Percentiles rank a stretch among this genome's conserved stretches.
Conservation (phyloP, 495 filamentous ascomycete genomes). For the Penicillium antarcticum region DNA sequence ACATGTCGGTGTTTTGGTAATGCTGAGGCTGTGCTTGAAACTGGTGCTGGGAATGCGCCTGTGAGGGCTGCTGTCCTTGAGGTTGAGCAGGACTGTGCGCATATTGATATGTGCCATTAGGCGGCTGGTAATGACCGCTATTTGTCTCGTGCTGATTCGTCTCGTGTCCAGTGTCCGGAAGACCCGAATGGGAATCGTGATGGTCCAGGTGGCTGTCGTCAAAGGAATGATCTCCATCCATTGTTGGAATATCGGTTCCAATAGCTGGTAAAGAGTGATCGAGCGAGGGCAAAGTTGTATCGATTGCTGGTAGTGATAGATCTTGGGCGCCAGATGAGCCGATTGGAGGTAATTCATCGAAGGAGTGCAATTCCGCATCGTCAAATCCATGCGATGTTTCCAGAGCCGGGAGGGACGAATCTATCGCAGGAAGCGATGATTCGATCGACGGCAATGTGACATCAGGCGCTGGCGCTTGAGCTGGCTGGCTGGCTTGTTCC, state of each 20-base stretch:
- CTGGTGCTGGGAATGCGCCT: slow-evolving; percentile 23
- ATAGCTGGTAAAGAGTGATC: slow-evolving; percentile 39
- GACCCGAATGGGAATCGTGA: slow-evolving; percentile 15
- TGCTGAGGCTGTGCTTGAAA: slow-evolving; percentile 30
- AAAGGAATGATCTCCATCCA: slow-evolving; percentile 24
- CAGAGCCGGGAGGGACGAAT: slow-evolving; percentile 16
- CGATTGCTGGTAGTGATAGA: slow-evolving; percentile 37
- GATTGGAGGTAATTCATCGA: slow-evolving; percentile 33
- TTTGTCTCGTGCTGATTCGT: slow-evolving; percentile 27
- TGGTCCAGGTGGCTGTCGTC: slow-evolving; percentile 16
- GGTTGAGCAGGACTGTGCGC: slow-evolving; percentile 16
- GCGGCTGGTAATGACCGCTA: slow-evolving; percentile 22
- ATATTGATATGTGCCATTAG: slow-evolving; percentile 35
- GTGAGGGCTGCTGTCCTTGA: slow-evolving; percentile 21
- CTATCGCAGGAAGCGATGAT: slow-evolving; percentile 20
- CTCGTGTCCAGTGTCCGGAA: slow-evolving; percentile 33
- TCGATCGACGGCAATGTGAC: slow-evolving; percentile 13
- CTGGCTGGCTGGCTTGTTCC: slow-evolving; percentile 5
- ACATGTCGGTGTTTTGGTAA: slow-evolving; percentile 36
- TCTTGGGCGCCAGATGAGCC: slow-evolving; percentile 25
- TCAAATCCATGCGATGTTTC: slow-evolving; percentile 17
- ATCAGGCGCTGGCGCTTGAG: slow-evolving; percentile 5
- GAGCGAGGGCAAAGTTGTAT: slow-evolving; percentile 31
- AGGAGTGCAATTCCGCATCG: slow-evolving; percentile 31
- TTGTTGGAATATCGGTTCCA: slow-evolving; percentile 29